These are phyloP conservation scores for Ogataea salicorniae DNA, from an alignment of 805 yeast genomes.

Conservation along the genomic window DNA sequence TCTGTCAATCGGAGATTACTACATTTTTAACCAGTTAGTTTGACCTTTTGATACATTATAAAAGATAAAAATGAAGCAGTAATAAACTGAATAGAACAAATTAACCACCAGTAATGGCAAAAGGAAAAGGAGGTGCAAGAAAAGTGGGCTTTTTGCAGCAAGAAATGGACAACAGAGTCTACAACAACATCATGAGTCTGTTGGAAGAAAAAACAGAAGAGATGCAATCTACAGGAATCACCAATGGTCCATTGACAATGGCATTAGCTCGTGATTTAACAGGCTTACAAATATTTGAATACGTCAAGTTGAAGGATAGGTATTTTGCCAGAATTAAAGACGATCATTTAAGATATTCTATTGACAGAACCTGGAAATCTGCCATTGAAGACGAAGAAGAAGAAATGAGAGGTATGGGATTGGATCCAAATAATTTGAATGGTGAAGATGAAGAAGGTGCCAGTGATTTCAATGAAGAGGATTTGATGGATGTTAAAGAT, in stretches of 20 bases:
- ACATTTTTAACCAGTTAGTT: too few species aligned
- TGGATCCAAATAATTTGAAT: conserved; percentile 17
- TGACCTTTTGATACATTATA: background rate
- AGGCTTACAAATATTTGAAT: conserved; percentile 46
- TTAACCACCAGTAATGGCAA: conserved; percentile 14
- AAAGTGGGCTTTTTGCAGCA: conserved; percentile 25
- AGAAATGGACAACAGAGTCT: conserved; percentile 51
- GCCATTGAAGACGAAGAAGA: conserved; percentile 57
- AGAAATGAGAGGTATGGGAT: conserved; percentile 40
- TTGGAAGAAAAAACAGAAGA: conserved; percentile 55
- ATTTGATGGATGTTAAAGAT: conserved; percentile 62
- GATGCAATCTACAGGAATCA: conserved; percentile 32
- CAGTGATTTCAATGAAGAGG: conserved; percentile 34
- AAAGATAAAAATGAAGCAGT: too few species aligned
- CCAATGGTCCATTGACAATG: conserved; percentile 34
- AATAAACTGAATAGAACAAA: background rate
- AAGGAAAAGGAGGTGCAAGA: conserved; percentile 8
- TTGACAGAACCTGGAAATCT: conserved; percentile 52
- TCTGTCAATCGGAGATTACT: background rate
- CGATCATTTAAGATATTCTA: conserved; percentile 53
- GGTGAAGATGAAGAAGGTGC: conserved; percentile 14
- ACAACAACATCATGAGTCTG: conserved; percentile 48
- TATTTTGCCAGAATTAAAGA: conserved; percentile 67
- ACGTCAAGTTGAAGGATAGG: conserved; percentile 60
- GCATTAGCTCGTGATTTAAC: conserved; percentile 60